These are phyloP conservation scores for Calonectria pteridis DNA, from an alignment of 2,329 filamentous ascomycete species.

Conservation along the genomic window DNA sequence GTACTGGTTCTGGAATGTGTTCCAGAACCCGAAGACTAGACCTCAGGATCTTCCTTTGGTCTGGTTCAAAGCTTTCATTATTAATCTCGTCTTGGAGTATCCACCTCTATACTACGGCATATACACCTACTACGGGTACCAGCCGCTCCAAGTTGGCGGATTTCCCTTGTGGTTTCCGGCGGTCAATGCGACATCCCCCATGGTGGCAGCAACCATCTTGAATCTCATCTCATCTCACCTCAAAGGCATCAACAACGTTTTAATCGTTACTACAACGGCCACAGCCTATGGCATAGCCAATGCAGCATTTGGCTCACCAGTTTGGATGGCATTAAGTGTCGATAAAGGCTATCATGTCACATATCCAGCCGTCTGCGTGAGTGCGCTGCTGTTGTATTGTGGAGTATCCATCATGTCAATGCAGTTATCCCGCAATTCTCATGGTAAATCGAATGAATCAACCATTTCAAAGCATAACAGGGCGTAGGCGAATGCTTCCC, in stretches of 20 bases:
- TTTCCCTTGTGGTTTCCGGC: constrained; percentile 14
- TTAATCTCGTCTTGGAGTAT: constrained; percentile 9
- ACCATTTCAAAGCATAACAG: not conserved
- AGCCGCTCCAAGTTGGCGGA: constrained; percentile 3
- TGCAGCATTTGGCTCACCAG: constrained; percentile 1
- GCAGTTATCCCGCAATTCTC: not conserved
- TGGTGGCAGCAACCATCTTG: not conserved
- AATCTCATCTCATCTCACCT: not conserved
- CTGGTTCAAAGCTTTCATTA: constrained; percentile 6
- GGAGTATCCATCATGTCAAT: constrained; percentile 11
- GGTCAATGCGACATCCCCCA: constrained; percentile 6
- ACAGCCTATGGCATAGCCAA: constrained; percentile 13
- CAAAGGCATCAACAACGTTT: not conserved
- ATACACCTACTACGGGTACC: constrained; percentile 9
- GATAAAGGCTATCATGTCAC: constrained; percentile 4
- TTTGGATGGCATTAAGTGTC: constrained; percentile 7
- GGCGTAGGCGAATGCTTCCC: not conserved
- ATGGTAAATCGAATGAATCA: not conserved
- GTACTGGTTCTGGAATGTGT: constrained; percentile 14
- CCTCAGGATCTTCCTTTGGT: not conserved
- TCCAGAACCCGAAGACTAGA: not conserved
- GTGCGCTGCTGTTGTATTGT: not conserved
- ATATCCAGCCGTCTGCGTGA: not conserved
- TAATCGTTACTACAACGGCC: not conserved
- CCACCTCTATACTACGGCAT: constrained; percentile 4